phyloP scores from a whole-genome alignment of 345 rosid genomes.

The Hibiscus mutabilis region DNA sequence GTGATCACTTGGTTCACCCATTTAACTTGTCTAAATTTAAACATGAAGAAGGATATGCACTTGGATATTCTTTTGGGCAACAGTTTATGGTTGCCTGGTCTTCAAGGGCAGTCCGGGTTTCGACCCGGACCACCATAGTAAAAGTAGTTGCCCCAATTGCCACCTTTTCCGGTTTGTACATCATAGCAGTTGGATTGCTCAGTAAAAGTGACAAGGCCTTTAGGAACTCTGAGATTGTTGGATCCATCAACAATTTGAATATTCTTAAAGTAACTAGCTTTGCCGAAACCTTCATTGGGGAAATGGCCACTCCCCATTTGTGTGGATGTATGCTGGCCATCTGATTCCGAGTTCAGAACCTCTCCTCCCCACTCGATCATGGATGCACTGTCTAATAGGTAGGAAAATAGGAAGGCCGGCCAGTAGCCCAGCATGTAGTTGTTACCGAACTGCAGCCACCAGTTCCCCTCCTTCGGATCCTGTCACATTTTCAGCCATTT shows the following conservation, averaged over 20 bases:
- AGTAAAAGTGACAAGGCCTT: conserved; percentile 47
- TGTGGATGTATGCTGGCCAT: conserved; percentile 54
- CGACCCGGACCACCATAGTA: conserved; percentile 70
- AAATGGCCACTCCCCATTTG: conserved; percentile 75
- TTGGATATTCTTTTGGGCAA: not conserved
- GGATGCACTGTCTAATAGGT: conserved; percentile 58
- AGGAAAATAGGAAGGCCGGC: conserved; percentile 61
- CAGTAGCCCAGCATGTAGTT: conserved; percentile 56
- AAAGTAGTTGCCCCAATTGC: conserved; percentile 51
- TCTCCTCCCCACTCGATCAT: conserved; percentile 79
- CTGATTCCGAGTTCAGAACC: conserved; percentile 53
- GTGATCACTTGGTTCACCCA: not conserved
- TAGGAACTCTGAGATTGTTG: conserved; percentile 57
- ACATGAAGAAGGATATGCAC: not conserved
- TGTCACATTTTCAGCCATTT: conserved; percentile 14
- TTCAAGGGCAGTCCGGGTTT: conserved; percentile 48
- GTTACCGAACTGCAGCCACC: conserved; percentile 56
- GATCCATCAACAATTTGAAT: conserved; percentile 56
- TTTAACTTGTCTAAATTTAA: not conserved
- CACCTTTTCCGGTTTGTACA: conserved; percentile 40
- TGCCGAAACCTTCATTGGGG: conserved; percentile 54
- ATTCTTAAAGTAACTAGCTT: conserved; percentile 56
- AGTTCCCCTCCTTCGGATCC: conserved; percentile 69
- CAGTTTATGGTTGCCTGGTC: conserved; percentile 5
- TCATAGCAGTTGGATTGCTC: conserved; percentile 63